Conservation (phyloP, 2,329 filamentous ascomycete genomes). For the Penicillium sp. region DNA sequence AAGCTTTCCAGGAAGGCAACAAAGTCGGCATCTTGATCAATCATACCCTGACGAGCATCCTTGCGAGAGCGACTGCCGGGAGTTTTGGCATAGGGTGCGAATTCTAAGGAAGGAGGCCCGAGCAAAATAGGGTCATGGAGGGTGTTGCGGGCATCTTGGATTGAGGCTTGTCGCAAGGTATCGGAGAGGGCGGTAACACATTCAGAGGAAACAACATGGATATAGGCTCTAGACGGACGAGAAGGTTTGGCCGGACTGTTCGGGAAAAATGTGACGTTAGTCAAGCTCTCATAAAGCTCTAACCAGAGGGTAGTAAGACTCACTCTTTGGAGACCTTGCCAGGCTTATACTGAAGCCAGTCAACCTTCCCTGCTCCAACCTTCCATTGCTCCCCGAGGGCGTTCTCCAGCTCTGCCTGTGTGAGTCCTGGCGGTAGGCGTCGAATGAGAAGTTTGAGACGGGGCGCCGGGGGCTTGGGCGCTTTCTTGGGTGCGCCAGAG, state of each 20-base stretch:
- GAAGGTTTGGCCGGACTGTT: slow-evolving; percentile 80
- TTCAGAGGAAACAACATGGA: slow-evolving; percentile 74
- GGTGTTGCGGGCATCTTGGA: slow-evolving; percentile 81
- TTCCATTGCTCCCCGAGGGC: slow-evolving; percentile 81
- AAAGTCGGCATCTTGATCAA: slow-evolving; percentile 95
- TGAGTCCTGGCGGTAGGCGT: slow-evolving; percentile 82
- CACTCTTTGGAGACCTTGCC: slow-evolving; percentile 86
- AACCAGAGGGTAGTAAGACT: slow-evolving; percentile 10
- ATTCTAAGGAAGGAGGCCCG: slow-evolving; percentile 77
- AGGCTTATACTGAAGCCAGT: slow-evolving; percentile 74
- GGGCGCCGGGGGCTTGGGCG: slow-evolving; percentile 50
- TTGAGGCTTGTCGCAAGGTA: slow-evolving; percentile 66
- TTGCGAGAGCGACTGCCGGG: slow-evolving; percentile 72
- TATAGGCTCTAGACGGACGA: slow-evolving; percentile 74
- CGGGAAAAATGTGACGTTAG: not conserved
- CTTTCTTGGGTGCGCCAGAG: slow-evolving; percentile 48
- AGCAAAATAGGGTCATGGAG: slow-evolving; percentile 71
- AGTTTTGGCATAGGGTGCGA: slow-evolving; percentile 79
- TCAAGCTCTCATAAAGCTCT: not conserved
- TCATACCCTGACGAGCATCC: slow-evolving; percentile 87
- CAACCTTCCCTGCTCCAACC: slow-evolving; percentile 74
- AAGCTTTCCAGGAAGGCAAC: slow-evolving; percentile 88
- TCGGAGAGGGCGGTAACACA: slow-evolving; percentile 69
- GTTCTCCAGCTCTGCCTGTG: slow-evolving; percentile 71
- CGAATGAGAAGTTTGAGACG: slow-evolving; percentile 84